phyloP scores from a whole-genome alignment of 2,329 filamentous ascomycete species.

The Clarireedia hainanense region DNA sequence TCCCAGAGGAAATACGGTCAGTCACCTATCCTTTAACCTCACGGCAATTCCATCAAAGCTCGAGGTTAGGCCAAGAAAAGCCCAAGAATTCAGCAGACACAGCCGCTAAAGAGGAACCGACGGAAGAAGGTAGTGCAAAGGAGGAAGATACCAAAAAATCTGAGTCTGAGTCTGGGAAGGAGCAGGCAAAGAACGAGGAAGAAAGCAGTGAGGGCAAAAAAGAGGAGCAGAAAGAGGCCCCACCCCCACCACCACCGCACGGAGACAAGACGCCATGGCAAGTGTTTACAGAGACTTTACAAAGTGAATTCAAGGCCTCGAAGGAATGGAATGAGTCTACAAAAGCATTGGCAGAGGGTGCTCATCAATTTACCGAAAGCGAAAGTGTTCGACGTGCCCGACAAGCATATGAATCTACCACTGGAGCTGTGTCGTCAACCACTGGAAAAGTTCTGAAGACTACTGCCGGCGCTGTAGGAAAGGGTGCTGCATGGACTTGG shows the following conservation, averaged over 20 bases:
- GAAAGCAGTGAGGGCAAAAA: conserved; percentile 22
- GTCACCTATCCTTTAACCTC: conserved; percentile 7
- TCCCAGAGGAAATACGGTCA: conserved; percentile 28
- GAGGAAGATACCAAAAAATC: conserved; percentile 14
- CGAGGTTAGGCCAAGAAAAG: conserved; percentile 23
- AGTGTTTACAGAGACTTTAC: conserved; percentile 95
- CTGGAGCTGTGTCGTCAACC: conserved; percentile 71
- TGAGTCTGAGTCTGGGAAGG: conserved; percentile 16
- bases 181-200: conserved; percentile 23
- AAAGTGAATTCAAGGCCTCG: conserved; percentile 87
- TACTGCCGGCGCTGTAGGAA: conserved; percentile 80
- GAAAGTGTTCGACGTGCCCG: conserved; percentile 81
- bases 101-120: conserved; percentile 11
- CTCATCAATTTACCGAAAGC: conserved; percentile 87
- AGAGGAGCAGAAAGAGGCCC: conserved; percentile 40
- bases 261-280: conserved; percentile 98
- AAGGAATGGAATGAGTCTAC: conserved; percentile 99
- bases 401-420: conserved; percentile 79
- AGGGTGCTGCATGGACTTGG: conserved; percentile 94
- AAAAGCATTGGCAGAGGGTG: conserved; percentile 82
- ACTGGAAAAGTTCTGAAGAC: conserved; percentile 75
- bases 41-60: conserved; percentile 21
- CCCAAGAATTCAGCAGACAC: conserved; percentile 13
- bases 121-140: conserved; percentile 4
- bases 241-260: conserved; percentile 85